Evolutionary conservation across 108 stramenopile species (phyloP).

Genomic region (Mediolabrus comicus): DNA sequence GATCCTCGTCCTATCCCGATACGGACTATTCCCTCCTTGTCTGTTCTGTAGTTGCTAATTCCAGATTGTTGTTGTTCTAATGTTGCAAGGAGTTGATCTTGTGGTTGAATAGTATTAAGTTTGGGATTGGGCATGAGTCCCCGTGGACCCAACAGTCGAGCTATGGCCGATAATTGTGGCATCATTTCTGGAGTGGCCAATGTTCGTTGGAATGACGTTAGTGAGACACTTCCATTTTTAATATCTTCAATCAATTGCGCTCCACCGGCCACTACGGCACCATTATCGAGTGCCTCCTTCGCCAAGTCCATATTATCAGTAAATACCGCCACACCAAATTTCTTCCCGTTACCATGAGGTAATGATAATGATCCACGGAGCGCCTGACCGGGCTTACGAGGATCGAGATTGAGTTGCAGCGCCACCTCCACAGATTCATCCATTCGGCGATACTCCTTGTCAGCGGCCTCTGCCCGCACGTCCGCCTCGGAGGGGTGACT

Average conservation of each 20-base stretch:
- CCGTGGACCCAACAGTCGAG: constrained; percentile 90
- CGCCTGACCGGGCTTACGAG: constrained; percentile 91
- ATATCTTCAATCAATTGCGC: constrained; percentile 82
- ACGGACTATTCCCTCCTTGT: constrained; percentile 86
- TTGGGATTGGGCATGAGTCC: constrained; percentile 98
- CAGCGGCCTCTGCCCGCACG: constrained; percentile 11
- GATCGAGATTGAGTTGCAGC: constrained; percentile 90
- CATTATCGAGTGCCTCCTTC: constrained; percentile 66
- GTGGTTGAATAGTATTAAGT: constrained; percentile 81
- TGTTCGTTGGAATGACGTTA: constrained; percentile 71
- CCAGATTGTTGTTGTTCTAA: constrained; percentile 74
- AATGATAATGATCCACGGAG: constrained; percentile 83
- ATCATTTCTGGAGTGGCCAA: constrained; percentile 89
- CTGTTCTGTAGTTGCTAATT: constrained; percentile 83
- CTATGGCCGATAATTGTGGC: constrained; percentile 74
- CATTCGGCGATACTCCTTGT: constrained; percentile 51
- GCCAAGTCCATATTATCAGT: constrained; percentile 63
- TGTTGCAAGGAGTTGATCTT: constrained; percentile 39
- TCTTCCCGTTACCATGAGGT: constrained; percentile 92
- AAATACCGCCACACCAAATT: constrained; percentile 88
- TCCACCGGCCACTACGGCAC: constrained; percentile 86
- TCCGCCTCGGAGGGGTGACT: constrained; percentile 11
- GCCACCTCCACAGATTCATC: constrained; percentile 90
- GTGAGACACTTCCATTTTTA: constrained; percentile 54
- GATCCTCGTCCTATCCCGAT: constrained; percentile 87